A percentile compares a stretch with the other conserved stretches of the same genome.
phyloP scores from a whole-genome alignment of 495 filamentous ascomycete species.

The Oidiodendron maius region DNA sequence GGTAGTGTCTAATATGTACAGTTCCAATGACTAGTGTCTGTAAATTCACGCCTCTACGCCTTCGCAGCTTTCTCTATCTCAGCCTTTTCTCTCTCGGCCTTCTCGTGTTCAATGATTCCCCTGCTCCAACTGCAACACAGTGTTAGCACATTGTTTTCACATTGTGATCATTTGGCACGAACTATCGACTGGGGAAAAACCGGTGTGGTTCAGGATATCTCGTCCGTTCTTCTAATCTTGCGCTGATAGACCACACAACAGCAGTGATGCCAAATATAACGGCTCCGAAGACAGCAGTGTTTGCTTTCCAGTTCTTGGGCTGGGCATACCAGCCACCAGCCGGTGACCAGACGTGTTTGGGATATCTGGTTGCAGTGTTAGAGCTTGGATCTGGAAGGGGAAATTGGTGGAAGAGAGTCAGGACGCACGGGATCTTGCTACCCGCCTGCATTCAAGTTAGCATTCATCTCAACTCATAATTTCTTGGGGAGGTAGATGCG shows the following conservation, averaged over 20 bases:
- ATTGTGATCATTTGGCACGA: constrained; percentile 34
- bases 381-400: constrained; percentile 11
- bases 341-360: constrained; percentile 99
- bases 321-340: constrained; percentile 96
- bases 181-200: constrained; percentile 97
- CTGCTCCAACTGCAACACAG: constrained; percentile 70
- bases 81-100: too few relatives aligned
- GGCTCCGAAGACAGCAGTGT: constrained; percentile 77
- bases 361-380: constrained; percentile 58
- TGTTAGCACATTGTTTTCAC: constrained; percentile 13
- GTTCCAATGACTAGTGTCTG: not conserved
- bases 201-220: constrained; percentile 81
- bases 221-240: constrained; percentile 70
- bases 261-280: constrained; percentile 71
- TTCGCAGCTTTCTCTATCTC: constrained; percentile 30
- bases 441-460: constrained; percentile 51
- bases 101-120: constrained; percentile 86
- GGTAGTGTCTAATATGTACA: not conserved
- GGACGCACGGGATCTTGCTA: constrained; percentile 81
- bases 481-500: constrained; percentile 1
- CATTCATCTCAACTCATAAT: constrained; percentile 2
- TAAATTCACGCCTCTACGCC: constrained; percentile 6
- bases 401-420: constrained; percentile 1
- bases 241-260: constrained; percentile 72
- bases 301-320: constrained; percentile 88